Conservation (phyloP, 352 stramenopile species). For the Thalassiosira exigua region DNA sequence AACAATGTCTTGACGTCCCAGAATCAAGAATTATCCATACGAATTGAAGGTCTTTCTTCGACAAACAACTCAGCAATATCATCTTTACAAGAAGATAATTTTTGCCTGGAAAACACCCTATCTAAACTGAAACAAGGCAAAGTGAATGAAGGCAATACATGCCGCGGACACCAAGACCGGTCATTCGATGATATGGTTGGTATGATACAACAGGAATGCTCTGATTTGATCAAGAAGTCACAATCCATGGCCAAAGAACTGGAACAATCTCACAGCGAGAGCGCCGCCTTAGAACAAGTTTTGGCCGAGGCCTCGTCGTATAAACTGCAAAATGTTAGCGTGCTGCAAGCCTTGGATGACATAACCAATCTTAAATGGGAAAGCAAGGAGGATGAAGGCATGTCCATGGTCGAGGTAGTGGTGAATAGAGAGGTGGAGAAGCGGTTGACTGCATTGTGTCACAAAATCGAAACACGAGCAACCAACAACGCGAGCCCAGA, state of each 20-base stretch:
- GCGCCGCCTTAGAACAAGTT: not conserved
- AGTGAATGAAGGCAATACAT: not conserved
- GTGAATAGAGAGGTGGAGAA: not conserved
- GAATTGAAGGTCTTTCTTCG: not conserved
- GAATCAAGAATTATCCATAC: slow-evolving; percentile 4
- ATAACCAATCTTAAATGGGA: too few relatives aligned
- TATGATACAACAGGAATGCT: not conserved
- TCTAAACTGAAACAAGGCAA: not conserved
- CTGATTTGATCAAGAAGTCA: not conserved
- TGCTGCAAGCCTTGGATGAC: not conserved
- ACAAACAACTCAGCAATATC: not conserved
- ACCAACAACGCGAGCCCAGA: not conserved
- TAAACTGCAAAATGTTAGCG: not conserved
- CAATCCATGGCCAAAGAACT: too few relatives aligned
- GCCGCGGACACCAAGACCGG: not conserved
- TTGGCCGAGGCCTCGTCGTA: not conserved
- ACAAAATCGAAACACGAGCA: not conserved
- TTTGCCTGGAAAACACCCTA: not conserved
- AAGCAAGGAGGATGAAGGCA: not conserved
- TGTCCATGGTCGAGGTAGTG: not conserved
- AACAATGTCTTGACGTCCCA: slow-evolving; percentile 4
- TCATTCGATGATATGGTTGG: not conserved
- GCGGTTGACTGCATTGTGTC: not conserved
- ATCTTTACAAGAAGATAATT: not conserved
- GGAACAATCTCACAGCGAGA: too few relatives aligned